A percentile compares a stretch with the other conserved stretches of the same genome.
Conservation (phyloP, 805 yeast genomes). For the Tetrapisispora iriomotensis region DNA sequence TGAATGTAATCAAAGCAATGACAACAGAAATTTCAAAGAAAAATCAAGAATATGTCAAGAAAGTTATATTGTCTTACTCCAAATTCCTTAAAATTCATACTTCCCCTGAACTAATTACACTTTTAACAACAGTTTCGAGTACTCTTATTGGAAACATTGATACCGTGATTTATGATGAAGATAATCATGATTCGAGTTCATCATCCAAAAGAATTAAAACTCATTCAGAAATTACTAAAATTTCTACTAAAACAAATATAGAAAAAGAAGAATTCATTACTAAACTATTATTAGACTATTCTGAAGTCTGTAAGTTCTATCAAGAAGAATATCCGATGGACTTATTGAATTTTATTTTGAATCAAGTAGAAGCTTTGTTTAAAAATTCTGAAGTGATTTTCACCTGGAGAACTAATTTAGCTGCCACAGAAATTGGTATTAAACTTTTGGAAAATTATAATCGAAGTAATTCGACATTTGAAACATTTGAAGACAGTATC, state of each 20-base stretch:
- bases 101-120: constrained; percentile 5
- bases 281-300: constrained; percentile 30
- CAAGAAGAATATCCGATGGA: constrained; percentile 13
- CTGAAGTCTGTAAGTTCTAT: constrained; percentile 25
- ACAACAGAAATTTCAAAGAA: constrained; percentile 54
- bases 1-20: constrained; percentile 36
- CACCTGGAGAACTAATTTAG: constrained; percentile 55
- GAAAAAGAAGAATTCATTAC: constrained; percentile 41
- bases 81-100: constrained; percentile 36
- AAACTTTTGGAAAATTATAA: constrained; percentile 11
- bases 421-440: constrained; percentile 35
- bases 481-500: constrained; percentile 6
- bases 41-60: constrained; percentile 53
- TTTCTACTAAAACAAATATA: constrained; percentile 35
- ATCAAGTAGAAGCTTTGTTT: constrained; percentile 22
- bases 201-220: constrained; percentile 17
- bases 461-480: neutral
- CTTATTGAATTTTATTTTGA: constrained; percentile 26
- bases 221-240: constrained; percentile 27
- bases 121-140: constrained; percentile 27
- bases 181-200: constrained; percentile 16
- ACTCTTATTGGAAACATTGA: constrained; percentile 31
- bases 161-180: constrained; percentile 25
- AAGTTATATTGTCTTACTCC: constrained; percentile 46
- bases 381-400: constrained; percentile 22